Evolutionary conservation across 2,329 filamentous ascomycete genomes (phyloP), one percentile per base, ranked within the genome.

Genomic region (Dichotomopilus funicola): DNA sequence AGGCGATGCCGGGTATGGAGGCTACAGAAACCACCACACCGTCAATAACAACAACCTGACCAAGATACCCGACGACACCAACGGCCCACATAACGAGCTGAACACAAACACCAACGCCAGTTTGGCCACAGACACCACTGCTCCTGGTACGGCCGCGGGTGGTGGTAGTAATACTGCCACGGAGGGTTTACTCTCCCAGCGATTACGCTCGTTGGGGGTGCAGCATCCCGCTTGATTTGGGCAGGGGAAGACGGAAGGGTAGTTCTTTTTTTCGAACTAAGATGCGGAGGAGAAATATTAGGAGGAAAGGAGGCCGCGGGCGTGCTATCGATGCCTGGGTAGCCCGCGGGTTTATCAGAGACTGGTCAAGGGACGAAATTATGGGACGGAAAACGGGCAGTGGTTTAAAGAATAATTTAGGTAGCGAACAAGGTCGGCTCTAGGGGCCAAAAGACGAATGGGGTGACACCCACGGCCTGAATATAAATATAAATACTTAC

Each of bases 1-100:
- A 66, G 83, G 83, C 5, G 84, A 89, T 58, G 68, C 75, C 19
- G 78, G 83, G 38, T 85, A 88, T 64, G 80, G 85, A 40, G 77
- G 81, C 61, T 62, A 19, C 19, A 10, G 12, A 13, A 8, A 9
- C 56, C 19, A 66, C 63, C 27, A 67, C 48, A 54, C 33, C 62
- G 7, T 67, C 51, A 69, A 67, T 36, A 67, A 71, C 61, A 72
- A 72, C 38, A 27, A 27, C 19, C 2, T 3, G 19, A 3, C 19
- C 19, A 27, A 27, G 2, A 27, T 27, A 3, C 19, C 19, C 3
- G 37, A 8, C 34, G 27, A 19, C 34, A 1, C 35, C 7, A 40
- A 33, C 47, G 10, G 19, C 19, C 33, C 69, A 70, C 57, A 65
- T 71, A 2, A 73, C 69, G n/a, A 72, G 71, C 1, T 76, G 80